Evolutionary conservation across 345 rosid species (phyloP).

Genomic region (Lepidium sativum): DNA sequence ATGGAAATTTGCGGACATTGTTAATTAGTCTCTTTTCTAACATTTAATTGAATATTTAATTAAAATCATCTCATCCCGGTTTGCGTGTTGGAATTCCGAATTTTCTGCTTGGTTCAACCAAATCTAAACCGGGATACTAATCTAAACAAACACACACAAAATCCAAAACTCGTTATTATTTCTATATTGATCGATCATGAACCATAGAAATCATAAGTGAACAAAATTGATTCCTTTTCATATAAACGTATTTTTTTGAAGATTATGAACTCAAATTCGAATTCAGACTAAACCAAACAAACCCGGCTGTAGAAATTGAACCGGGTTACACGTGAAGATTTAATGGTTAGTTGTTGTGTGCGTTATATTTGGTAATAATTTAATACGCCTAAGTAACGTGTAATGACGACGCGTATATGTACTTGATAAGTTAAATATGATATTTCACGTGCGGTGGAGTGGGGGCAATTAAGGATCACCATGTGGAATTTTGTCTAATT

Average conservation of each 20-base stretch:
- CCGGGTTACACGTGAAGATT: background rate
- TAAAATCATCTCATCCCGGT: background rate
- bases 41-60: background rate
- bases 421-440: background rate
- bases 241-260: background rate
- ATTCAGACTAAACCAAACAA: background rate
- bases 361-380: background rate
- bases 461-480: constrained; percentile 20
- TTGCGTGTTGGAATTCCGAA: background rate
- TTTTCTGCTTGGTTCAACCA: background rate
- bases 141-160: background rate
- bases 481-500: constrained; percentile 21
- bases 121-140: background rate
- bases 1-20: background rate
- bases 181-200: background rate
- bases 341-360: background rate
- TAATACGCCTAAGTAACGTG: constrained; percentile 1
- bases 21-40: background rate
- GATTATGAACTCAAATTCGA: background rate
- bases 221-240: background rate
- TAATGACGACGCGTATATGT: background rate
- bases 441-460: constrained; percentile 12
- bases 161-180: background rate
- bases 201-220: background rate
- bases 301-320: background rate